Evolutionary conservation across 148 eudicot species (phyloP).

Genomic region (Rhododendron kiyosumense): DNA sequence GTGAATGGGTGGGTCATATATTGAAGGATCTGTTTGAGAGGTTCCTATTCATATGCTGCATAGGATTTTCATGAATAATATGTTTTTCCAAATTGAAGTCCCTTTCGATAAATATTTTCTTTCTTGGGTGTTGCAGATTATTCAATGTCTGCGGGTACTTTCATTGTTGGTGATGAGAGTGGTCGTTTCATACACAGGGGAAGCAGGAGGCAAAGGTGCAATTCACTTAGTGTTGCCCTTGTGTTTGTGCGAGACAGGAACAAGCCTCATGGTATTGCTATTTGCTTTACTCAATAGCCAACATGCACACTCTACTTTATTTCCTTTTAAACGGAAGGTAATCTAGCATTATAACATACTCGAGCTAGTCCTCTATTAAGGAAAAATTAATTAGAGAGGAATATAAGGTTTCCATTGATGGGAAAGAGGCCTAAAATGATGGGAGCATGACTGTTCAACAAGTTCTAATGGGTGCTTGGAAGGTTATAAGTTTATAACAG

Average conservation of each 20-base stretch:
- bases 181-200: constrained; percentile 39
- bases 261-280: constrained; percentile 43
- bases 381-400: background rate
- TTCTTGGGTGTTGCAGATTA: constrained; percentile 49
- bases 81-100: background rate
- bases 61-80: background rate
- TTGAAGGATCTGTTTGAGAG: background rate
- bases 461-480: background rate
- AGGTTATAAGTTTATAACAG: background rate
- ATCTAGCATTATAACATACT: background rate
- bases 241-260: constrained; percentile 52
- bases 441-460: background rate
- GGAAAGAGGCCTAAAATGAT: constrained; percentile 1
- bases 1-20: background rate
- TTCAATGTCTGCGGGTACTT: constrained; percentile 47
- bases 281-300: background rate
- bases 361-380: background rate
- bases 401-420: background rate
- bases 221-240: constrained; percentile 55
- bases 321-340: background rate
- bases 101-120: background rate
- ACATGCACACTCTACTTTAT: background rate
- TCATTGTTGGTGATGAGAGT: constrained; percentile 70
- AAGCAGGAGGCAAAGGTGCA: background rate
- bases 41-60: constrained; percentile 5